These are phyloP conservation scores for Silene latifolia DNA, from an alignment of 148 eudicot species.

Conservation along the genomic window DNA sequence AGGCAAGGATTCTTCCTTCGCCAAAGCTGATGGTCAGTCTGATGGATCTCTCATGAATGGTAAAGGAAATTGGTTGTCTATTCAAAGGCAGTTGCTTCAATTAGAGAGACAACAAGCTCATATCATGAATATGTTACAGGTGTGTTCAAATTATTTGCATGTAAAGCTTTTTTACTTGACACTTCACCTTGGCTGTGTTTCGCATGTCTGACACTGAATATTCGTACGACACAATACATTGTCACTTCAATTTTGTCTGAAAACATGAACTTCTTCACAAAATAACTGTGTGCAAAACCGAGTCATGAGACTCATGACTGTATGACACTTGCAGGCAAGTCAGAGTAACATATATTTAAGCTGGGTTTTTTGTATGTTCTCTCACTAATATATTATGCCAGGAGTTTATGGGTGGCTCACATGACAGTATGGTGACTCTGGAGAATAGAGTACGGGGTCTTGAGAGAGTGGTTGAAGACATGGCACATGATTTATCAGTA, in stretches of 20 bases:
- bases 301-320: neutral
- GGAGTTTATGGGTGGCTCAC: constrained; percentile 99
- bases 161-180: neutral
- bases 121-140: constrained; percentile 99
- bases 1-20: constrained; percentile 27
- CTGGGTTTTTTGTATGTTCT: constrained; percentile 14
- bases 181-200: neutral
- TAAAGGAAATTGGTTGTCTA: constrained; percentile 88
- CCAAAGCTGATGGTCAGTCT: constrained; percentile 44
- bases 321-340: no score
- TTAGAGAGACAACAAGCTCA: constrained; percentile 92
- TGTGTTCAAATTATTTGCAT: constrained; percentile 25
- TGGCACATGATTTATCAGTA: constrained; percentile 82
- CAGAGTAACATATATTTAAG: no score
- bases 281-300: neutral
- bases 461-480: constrained; percentile 96
- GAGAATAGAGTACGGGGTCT: constrained; percentile 92
- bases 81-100: constrained; percentile 84
- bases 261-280: neutral
- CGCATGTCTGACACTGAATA: neutral
- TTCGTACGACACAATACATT: neutral
- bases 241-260: neutral
- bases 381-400: constrained; percentile 31
- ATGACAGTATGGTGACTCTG: constrained; percentile 86
- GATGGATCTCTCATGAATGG: constrained; percentile 56